These are phyloP conservation scores for Cornus florida DNA, from an alignment of 148 eudicot genomes.

Conservation along the genomic window DNA sequence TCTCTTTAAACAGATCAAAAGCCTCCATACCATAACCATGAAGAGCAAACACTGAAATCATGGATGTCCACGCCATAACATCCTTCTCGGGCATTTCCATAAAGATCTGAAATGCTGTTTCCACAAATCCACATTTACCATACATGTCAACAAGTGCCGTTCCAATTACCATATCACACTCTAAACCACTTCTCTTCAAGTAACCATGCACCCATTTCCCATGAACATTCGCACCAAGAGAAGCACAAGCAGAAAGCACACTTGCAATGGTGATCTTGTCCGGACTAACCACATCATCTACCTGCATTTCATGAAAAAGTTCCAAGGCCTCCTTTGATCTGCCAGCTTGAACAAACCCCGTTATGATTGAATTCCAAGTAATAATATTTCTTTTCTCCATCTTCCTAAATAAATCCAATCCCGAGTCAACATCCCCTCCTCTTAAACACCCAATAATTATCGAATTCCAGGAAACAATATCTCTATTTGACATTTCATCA, in stretches of 20 bases:
- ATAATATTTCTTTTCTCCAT: conserved; percentile 57
- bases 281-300: conserved; percentile 39
- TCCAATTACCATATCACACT: conserved; percentile 63
- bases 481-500: conserved; percentile 52
- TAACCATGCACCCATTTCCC: conserved; percentile 67
- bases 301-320: conserved; percentile 60
- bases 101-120: conserved; percentile 56
- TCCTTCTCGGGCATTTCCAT: conserved; percentile 53
- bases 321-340: conserved; percentile 58
- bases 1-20: conserved; percentile 47
- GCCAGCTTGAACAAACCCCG: conserved; percentile 71
- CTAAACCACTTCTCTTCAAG: conserved; percentile 53
- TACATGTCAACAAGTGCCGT: conserved; percentile 85
- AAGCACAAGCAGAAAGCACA: conserved; percentile 73
- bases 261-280: conserved; percentile 73
- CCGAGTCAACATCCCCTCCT: conserved; percentile 52
- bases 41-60: conserved; percentile 69
- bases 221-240: conserved; percentile 64
- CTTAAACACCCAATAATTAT: conserved; percentile 59
- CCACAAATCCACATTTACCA: conserved; percentile 73
- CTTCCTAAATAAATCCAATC: conserved; percentile 52
- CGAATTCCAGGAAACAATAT: conserved; percentile 76
- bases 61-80: conserved; percentile 82
- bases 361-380: conserved; percentile 78
- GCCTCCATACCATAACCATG: conserved; percentile 67